These are phyloP conservation scores for Penicillium sp. DNA, from an alignment of 2,329 filamentous ascomycete genomes.

Conservation along the genomic window DNA sequence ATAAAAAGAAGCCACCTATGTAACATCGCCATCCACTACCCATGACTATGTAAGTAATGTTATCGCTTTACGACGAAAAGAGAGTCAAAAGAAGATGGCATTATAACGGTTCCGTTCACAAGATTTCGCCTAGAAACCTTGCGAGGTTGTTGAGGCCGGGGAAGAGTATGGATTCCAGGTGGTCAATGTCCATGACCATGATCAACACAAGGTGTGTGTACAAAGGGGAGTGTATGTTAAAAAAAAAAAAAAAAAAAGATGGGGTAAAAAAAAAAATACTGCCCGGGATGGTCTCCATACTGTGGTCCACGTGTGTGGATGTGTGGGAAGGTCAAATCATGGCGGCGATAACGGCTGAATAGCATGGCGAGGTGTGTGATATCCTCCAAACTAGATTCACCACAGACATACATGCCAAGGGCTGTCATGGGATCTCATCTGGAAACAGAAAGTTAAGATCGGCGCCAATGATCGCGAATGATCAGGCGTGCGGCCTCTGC, in stretches of 20 bases:
- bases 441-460: neutral
- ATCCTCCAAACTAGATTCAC: neutral
- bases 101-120: neutral
- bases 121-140: neutral
- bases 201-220: neutral
- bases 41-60: neutral
- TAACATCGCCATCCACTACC: neutral
- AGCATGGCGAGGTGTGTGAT: neutral
- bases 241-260: neutral
- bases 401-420: neutral
- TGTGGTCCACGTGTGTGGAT: neutral
- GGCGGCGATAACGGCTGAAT: neutral
- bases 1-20: neutral
- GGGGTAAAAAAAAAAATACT: neutral
- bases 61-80: neutral
- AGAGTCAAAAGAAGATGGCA: neutral
- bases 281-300: neutral
- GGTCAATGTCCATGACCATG: neutral
- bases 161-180: neutral
- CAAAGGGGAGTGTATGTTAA: neutral
- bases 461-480: neutral
- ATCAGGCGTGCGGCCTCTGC: neutral
- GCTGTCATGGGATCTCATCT: constrained; percentile 1
- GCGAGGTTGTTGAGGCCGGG: neutral
- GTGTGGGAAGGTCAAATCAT: neutral